Evolutionary conservation across 2,329 filamentous ascomycete genomes (phyloP), one percentile per base, ranked within the genome.

Genomic region (Nigrospora oryzae): DNA sequence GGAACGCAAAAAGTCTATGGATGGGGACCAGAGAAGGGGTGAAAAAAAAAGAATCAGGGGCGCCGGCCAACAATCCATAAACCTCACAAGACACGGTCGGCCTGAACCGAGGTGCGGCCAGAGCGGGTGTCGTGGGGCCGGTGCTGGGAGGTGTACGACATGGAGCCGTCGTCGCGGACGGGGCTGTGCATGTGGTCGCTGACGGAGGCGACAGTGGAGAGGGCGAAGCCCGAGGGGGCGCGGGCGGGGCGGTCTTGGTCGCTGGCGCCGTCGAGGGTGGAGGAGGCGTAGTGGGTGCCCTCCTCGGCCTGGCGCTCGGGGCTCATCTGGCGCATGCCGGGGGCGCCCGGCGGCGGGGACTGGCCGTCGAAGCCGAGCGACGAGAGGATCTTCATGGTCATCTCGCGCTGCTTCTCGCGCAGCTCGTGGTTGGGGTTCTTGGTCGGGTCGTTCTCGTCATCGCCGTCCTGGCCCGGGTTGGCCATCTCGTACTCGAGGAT

Each of bases 401-500:
- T 41, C 41, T 50, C 46, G 31, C 49, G 46, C 44, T 50, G 49
- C 46, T 50, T 50, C 44, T 50, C 49, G 43, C 49, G 49, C 35
- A 49, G 32, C 43, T 41, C 49, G 46, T 50, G 49, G 42, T 50
- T 44, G 12, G 49, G 49, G 43, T 50, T 50, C 46, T 49, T 46
- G 42, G 49, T 50, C 31, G 49, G 49, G 41, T 50, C 46, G 41
- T 50, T 49, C 16, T 19, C 31, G 19, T 50, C 49, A 19, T 49
- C 47, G 38, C 48, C 45, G 54, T 65, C 63, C 43, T 64, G 63
- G n/a, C 60, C 60, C 11, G 57, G 59, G 36, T 66, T 63, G 7
- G 56, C 56, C 17, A 58, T 63, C 49, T 67, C 61, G 46, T 68
- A 70, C 45, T 69, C 63, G 37, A 65, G 55, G n/a, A 55, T 56